Evolutionary conservation across 2,329 filamentous ascomycete species (phyloP), one percentile per base, ranked within the genome.

Genomic region (Hirsutella rhossiliensis): DNA sequence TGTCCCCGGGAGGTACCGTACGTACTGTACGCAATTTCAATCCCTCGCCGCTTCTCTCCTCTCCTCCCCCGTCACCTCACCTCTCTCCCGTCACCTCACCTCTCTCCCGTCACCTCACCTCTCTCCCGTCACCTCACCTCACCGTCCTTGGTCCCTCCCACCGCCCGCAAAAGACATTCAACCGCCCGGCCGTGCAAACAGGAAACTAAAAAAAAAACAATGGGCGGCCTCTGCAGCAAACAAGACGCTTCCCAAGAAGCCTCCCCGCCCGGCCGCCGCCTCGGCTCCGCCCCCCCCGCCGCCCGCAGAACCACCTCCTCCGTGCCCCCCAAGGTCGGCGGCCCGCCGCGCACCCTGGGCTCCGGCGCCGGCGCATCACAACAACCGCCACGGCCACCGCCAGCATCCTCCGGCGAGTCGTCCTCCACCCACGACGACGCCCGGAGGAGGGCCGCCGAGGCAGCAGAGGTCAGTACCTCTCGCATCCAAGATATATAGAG

Each of bases 181-280:
- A n/a, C n/a, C n/a, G n/a, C n/a, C n/a, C n/a, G n/a, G n/a, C n/a
- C n/a, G n/a, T n/a, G n/a, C n/a, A n/a, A n/a, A n/a, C n/a, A n/a
- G n/a, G n/a, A n/a, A n/a, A n/a, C n/a, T n/a, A n/a, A 5, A 3
- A 18, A 7, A 12, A 17, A 30, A 30, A 20, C 12, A 34, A 95
- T 96, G 89, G 89, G 89, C 47, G 90, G 87, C 62, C 74, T 87
- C 65, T 95, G 86, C 69, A 85, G 87, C 60, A 88, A 87, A 62
- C 73, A 85, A 80, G 62, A 77, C 29, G 66, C 76, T 49, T 79
- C 23, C 9, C 23, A 27, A 9, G 23, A 84, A 54, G 71, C 77
- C 62, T 66, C 77, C 43, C 76, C 77, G 43, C 81, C 84, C 41
- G 87, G 87, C 47, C 83, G 86, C 43, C 75, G 79, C 32, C 72